phyloP scores from a whole-genome alignment of 2,329 filamentous ascomycete genomes.

The Aphanoascus verrucosus region DNA sequence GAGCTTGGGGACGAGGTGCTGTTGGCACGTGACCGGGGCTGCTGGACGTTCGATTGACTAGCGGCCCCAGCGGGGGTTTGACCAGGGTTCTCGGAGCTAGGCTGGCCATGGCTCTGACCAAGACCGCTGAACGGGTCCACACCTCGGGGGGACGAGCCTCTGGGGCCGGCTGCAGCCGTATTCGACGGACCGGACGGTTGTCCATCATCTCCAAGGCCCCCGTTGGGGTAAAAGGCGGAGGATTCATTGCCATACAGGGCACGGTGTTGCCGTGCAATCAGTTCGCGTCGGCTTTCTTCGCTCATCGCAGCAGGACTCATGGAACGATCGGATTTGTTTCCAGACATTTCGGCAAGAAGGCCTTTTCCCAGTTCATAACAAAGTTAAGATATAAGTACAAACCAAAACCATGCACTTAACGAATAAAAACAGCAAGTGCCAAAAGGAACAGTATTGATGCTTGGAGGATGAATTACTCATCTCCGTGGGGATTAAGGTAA shows the following conservation, averaged over 20 bases:
- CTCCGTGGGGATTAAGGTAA: conserved; percentile 10
- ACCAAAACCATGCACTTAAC: conserved; percentile 32
- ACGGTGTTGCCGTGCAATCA: conserved; percentile 91
- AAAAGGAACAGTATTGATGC: conserved; percentile 11
- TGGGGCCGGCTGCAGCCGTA: conserved; percentile 47
- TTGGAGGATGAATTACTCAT: conserved; percentile 10
- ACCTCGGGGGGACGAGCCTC: conserved; percentile 68
- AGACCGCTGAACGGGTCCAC: conserved; percentile 57
- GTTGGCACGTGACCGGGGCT: conserved; percentile 60
- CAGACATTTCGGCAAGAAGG: conserved; percentile 57
- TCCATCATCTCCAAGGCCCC: conserved; percentile 58
- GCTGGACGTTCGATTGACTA: conserved; percentile 33
- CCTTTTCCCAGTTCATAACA: conserved; percentile 40
- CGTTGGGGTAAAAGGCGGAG: conserved; percentile 55
- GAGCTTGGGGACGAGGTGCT: conserved; percentile 67
- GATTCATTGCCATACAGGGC: conserved; percentile 75
- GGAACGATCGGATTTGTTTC: conserved; percentile 72
- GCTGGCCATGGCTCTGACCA: conserved; percentile 37
- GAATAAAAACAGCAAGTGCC: conserved; percentile 24
- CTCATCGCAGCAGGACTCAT: conserved; percentile 79
- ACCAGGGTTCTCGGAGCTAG: conserved; percentile 42
- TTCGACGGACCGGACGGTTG: conserved; percentile 53
- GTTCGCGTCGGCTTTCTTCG: conserved; percentile 88
- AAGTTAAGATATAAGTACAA: conserved; percentile 36
- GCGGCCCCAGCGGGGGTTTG: conserved; percentile 39